Evolutionary conservation across 2,329 filamentous ascomycete genomes (phyloP).

Genomic region (Rutstroemia sp.): DNA sequence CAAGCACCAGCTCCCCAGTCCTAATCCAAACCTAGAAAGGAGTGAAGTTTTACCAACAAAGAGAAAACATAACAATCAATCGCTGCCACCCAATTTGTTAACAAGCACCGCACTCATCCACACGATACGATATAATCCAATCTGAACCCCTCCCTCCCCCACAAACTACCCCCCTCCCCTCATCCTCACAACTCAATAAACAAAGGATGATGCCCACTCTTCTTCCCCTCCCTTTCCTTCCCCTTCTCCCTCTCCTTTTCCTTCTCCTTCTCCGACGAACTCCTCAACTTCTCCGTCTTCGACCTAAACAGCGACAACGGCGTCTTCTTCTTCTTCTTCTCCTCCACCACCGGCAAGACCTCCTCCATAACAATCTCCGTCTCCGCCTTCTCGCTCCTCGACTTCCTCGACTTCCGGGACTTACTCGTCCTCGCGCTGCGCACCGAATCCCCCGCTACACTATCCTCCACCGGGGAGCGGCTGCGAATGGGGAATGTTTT

Average conservation of each 20-base stretch:
- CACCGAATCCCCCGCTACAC: neutral
- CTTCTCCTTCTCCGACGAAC: neutral
- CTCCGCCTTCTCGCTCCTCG: neutral
- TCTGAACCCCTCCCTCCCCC: too few species aligned
- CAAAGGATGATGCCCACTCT: constrained; percentile 8
- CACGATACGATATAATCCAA: too few species aligned
- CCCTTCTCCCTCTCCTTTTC: constrained; percentile 1
- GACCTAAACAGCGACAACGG: neutral
- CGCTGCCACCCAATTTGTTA: too few species aligned
- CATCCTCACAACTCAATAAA: neutral
- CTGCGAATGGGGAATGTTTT: neutral
- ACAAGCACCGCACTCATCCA: too few species aligned
- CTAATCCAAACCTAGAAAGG: too few species aligned
- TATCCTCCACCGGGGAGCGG: neutral
- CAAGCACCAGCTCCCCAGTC: too few species aligned
- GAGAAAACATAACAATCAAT: too few species aligned
- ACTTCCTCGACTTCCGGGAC: neutral
- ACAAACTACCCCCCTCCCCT: too few species aligned
- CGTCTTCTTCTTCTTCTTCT: constrained; percentile 5
- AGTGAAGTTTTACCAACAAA: too few species aligned
- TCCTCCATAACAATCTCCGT: neutral
- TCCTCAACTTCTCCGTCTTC: constrained; percentile 4
- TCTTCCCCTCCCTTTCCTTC: constrained; percentile 6
- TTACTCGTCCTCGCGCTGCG: neutral
- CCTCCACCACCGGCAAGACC: neutral